Conservation (phyloP, 495 filamentous ascomycete species). For the Pyrenopolyporus hunteri region DNA sequence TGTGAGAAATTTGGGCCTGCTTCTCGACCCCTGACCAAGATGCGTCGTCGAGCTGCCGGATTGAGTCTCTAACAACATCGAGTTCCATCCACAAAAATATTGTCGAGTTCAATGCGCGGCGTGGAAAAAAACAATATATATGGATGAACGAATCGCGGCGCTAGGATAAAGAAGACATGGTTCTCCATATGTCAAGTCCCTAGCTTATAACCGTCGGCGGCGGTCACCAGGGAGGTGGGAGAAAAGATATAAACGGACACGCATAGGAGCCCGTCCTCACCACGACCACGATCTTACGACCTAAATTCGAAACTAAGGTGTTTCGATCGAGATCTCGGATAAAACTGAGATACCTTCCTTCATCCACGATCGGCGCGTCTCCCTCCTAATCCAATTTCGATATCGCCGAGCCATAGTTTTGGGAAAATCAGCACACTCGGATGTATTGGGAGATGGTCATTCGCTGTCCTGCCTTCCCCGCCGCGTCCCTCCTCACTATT, state of each 20-base stretch:
- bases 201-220: background rate
- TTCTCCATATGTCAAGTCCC: background rate
- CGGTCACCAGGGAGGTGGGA: background rate
- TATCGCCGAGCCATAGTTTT: background rate
- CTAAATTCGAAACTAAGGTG: background rate
- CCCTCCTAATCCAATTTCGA: background rate
- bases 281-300: background rate
- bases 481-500: background rate
- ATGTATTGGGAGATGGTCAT: background rate
- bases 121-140: background rate
- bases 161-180: background rate
- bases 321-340: conserved; percentile 17
- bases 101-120: background rate
- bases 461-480: background rate
- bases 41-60: background rate
- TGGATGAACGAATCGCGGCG: background rate
- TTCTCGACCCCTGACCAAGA: background rate
- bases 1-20: background rate
- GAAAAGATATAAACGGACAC: background rate
- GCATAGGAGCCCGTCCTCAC: background rate
- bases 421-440: background rate
- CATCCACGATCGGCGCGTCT: conserved; percentile 4
- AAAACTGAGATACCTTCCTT: conserved; percentile 3
- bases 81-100: background rate
- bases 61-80: background rate